Base-by-base conservation (phyloP, 1,284 basidiomycete species). In the Cystobasidiaceae sp. region DNA sequence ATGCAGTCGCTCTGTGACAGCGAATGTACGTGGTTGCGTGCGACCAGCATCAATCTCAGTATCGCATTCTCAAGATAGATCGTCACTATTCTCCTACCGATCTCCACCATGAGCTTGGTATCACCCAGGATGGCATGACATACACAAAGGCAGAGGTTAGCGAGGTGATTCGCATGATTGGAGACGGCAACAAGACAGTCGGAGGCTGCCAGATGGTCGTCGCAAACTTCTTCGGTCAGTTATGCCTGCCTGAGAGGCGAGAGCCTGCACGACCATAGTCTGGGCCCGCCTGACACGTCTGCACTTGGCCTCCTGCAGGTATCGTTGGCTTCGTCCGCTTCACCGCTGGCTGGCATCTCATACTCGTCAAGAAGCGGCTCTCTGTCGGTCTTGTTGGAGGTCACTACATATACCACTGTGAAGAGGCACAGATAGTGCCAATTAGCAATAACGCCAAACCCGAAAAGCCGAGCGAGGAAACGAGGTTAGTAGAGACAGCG, bases 351-450 rank as follows among this genome's bases (percentile, higher is more conserved):
- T 94, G 89, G 88, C 93, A 96, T 74, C 86, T 94, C 48, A 66
- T 96, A 54, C 79, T 93, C 30, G 87, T 97, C 72, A 87, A 89
- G 33, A 90, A 92, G 75, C 84, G 94, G 32, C 89, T 89, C 7
- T 88, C 93, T 4, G 94, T 98, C 23, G 92, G 92, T 0, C 82
- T 99, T 1, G 81, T 99, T 4, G 96, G 94, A 1, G 96, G 94
- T 0, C 94, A 98, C 75, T 97, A 97, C 75, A 81, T 98, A 45
- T 98, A 96, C 74, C 96, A 98, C 73, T 96, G 92, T 78, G 96
- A 98, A 75, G 88, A 85, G 73, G 90, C 91, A 1, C 88, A 91
- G 44, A 86, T 96, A 39, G 78, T 91, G 5, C 86, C 90, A 5
- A 81, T 92, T 51, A 82, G 81, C 37, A 83, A 81, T 71, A 86